These are phyloP conservation scores for Exophiala viscosa DNA, from an alignment of 2,329 filamentous ascomycete species.

Conservation along the genomic window DNA sequence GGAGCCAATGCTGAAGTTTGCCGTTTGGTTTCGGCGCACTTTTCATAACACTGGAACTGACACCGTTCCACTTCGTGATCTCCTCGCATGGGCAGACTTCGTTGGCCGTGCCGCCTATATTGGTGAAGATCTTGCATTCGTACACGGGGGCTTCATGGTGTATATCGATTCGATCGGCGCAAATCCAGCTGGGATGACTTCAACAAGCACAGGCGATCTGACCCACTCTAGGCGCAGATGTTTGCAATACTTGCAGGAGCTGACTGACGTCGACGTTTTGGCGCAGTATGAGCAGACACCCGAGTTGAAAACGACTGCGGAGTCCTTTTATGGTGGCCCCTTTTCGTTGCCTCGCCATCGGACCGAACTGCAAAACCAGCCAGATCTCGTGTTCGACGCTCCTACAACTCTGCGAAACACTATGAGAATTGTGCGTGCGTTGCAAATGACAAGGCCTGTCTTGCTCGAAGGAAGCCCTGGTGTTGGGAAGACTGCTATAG, in stretches of 20 bases:
- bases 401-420: constrained; percentile 86
- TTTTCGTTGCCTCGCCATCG: constrained; percentile 58
- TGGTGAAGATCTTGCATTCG: constrained; percentile 50
- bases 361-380: constrained; percentile 47
- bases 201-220: constrained; percentile 66
- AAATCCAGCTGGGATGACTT: constrained; percentile 83
- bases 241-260: constrained; percentile 64
- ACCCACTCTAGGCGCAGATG: constrained; percentile 69
- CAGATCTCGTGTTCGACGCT: constrained; percentile 75
- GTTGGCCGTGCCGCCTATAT: constrained; percentile 63
- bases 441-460: constrained; percentile 87
- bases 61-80: constrained; percentile 84
- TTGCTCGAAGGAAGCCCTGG: constrained; percentile 95
- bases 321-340: constrained; percentile 62
- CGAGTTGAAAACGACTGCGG: constrained; percentile 52
- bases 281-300: constrained; percentile 63
- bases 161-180: constrained; percentile 94
- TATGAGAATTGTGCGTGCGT: constrained; percentile 82
- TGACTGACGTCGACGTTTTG: constrained; percentile 63
- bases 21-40: constrained; percentile 83
- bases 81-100: constrained; percentile 90
- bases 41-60: constrained; percentile 73
- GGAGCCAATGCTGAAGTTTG: constrained; percentile 73
- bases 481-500: constrained; percentile 92
- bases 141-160: constrained; percentile 91